Evolutionary conservation across 1,139 yeast species (phyloP), one percentile per base, ranked within the genome.

Genomic region (Hansenula sp.): DNA sequence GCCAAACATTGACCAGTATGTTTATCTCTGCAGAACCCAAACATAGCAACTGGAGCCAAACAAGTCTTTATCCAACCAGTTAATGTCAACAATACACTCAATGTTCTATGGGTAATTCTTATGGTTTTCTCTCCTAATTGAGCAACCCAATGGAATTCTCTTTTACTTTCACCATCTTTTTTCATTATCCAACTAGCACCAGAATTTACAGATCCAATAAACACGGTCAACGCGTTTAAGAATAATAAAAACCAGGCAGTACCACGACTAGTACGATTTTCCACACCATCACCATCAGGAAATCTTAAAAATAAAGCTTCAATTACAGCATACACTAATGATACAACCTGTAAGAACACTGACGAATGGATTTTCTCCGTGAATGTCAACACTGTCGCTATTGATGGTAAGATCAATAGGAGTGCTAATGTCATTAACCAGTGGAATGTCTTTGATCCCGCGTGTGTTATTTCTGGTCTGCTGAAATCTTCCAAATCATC

Each of bases 1-100:
- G 97, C 97, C 36, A 89, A 75, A 60, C 97, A 90, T 64, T 90
- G 97, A 17, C 97, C 97, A 53, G 90, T 69, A 66, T 88, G 77
- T 44, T 67, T 60, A 55, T 80, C 77, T 63, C 88, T 73, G 58
- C 89, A 77, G 74, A 89, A 90, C 1, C 96, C 96, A 49, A 88
- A 78, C 47, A 89, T 61, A 1, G 96, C 84, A 38, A 87, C 80
- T 5, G 92, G 89, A 0, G 95, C 94, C 65, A 90, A 65, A 40
- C 89, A 81, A 28, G 78, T 75, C 50, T 88, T 81, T 9, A 89
- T 82, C 64, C 73, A 69, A 1, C 88, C 90, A 3, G 77, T 69
- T 9, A 79, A 45, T 0, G 71, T 74, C 6, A 65, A 56, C 20
- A 74, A 31, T 12, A 77, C 59, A 3, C 85, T 70, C 2, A 75